Percentiles rank a stretch among this genome's conserved stretches.
Conservation (phyloP, 2,329 filamentous ascomycete genomes). For the Aspergillus amoenus region DNA sequence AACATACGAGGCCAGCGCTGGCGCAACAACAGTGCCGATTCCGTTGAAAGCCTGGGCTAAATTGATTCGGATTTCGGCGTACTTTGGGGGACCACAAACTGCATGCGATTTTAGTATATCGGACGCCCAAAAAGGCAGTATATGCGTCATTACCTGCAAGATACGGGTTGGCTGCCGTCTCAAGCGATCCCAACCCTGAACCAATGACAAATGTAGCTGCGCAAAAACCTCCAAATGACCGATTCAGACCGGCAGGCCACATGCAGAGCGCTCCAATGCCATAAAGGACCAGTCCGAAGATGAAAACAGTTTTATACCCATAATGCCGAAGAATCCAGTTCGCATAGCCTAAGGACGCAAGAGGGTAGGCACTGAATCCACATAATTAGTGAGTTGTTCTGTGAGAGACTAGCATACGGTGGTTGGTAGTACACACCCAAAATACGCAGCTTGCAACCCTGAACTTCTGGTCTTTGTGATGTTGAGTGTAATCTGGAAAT, state of each 20-base stretch:
- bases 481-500: conserved; percentile 57
- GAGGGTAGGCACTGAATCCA: conserved; percentile 49
- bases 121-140: background rate
- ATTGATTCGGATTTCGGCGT: conserved; percentile 75
- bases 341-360: conserved; percentile 54
- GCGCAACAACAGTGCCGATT: conserved; percentile 71
- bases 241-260: conserved; percentile 75
- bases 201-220: conserved; percentile 71
- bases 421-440: conserved; percentile 50
- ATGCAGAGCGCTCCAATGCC: conserved; percentile 76
- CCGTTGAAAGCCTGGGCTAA: conserved; percentile 76
- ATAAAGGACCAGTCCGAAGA: conserved; percentile 69
- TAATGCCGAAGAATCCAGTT: conserved; percentile 67
- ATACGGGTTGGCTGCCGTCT: conserved; percentile 77
- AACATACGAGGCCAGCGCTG: conserved; percentile 69
- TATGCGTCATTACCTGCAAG: conserved; percentile 51
- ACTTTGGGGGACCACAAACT: conserved; percentile 72
- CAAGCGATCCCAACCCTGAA: conserved; percentile 69
- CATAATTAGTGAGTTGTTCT: background rate
- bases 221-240: conserved; percentile 73
- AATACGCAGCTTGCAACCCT: conserved; percentile 65
- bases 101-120: conserved; percentile 29
- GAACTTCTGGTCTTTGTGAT: conserved; percentile 59
- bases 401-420: background rate
- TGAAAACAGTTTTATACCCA: conserved; percentile 79